phyloP scores from a whole-genome alignment of 1,284 basidiomycete species.

The Heterobasidion occidentale region DNA sequence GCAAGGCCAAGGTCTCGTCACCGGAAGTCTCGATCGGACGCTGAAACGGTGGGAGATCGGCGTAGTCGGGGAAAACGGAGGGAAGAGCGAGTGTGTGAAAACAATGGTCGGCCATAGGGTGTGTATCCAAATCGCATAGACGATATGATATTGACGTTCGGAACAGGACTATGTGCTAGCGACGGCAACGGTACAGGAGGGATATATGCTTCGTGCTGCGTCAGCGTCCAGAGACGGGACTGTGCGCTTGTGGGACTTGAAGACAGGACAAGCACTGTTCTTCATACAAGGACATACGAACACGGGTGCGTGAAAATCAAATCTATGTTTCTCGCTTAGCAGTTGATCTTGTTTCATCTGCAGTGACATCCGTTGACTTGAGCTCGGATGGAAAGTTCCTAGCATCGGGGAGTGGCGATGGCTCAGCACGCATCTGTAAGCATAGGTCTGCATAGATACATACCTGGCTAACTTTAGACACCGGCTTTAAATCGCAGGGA shows the following conservation, averaged over 20 bases:
- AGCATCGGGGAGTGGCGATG: conserved; percentile 86
- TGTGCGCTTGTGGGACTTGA: conserved; percentile 85
- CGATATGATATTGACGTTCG: background rate
- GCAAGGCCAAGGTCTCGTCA: conserved; percentile 64
- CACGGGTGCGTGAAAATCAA: conserved; percentile 40
- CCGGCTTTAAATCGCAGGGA: background rate
- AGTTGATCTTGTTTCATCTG: background rate
- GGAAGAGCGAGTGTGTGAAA: background rate
- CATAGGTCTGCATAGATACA: conserved; percentile 9
- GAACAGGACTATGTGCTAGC: conserved; percentile 69
- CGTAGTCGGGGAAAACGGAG: background rate
- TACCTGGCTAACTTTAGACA: background rate
- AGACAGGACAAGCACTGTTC: conserved; percentile 68
- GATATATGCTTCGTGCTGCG: conserved; percentile 66
- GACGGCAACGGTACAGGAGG: conserved; percentile 79
- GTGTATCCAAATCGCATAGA: background rate
- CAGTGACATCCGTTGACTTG: conserved; percentile 82
- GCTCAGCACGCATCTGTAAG: conserved; percentile 74
- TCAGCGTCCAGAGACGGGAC: conserved; percentile 88
- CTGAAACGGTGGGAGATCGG: conserved; percentile 75
- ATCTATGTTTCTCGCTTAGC: background rate
- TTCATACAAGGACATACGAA: conserved; percentile 90
- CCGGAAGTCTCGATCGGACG: conserved; percentile 82
- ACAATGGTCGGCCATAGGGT: conserved; percentile 3
- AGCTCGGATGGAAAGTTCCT: conserved; percentile 68